A percentile compares a stretch with the other conserved stretches of the same genome.
Evolutionary conservation across 73 alveolate species (phyloP).

Genomic region (Paramecium primaurelia): DNA sequence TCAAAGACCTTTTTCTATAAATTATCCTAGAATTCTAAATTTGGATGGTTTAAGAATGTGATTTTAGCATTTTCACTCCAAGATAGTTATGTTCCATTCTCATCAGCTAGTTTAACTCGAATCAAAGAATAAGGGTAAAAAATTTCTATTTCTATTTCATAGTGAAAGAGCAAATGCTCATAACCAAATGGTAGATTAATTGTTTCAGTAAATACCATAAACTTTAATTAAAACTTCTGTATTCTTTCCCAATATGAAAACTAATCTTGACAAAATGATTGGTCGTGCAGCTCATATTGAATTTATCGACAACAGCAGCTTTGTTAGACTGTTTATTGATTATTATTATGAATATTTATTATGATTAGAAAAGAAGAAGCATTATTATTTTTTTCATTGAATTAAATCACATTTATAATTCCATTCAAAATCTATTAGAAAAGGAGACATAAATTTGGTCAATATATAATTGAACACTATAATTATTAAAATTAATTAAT

Average conservation of each 20-base stretch:
- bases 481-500: neutral
- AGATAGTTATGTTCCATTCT: neutral
- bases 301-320: slow-evolving; percentile 83
- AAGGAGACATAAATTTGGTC: neutral
- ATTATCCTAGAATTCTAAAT: neutral
- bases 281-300: slow-evolving; percentile 97
- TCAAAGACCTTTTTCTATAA: neutral
- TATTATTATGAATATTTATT: slow-evolving; percentile 72
- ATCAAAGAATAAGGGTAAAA: neutral
- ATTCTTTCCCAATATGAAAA: neutral
- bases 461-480: neutral
- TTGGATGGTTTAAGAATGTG: neutral
- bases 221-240: neutral
- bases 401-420: neutral
- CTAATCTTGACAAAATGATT: slow-evolving; percentile 78
- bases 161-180: neutral
- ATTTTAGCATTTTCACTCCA: neutral
- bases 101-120: neutral
- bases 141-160: neutral
- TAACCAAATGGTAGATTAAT: slow-evolving; percentile 13
- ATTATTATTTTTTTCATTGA: neutral
- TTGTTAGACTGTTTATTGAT: slow-evolving; percentile 83
- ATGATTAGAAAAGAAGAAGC: neutral
- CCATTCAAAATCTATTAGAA: neutral
- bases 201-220: neutral